Evolutionary conservation across 176 grass and related monocot species (phyloP), one percentile per base, ranked within the genome.

Genomic region (Triticum monococcum): DNA sequence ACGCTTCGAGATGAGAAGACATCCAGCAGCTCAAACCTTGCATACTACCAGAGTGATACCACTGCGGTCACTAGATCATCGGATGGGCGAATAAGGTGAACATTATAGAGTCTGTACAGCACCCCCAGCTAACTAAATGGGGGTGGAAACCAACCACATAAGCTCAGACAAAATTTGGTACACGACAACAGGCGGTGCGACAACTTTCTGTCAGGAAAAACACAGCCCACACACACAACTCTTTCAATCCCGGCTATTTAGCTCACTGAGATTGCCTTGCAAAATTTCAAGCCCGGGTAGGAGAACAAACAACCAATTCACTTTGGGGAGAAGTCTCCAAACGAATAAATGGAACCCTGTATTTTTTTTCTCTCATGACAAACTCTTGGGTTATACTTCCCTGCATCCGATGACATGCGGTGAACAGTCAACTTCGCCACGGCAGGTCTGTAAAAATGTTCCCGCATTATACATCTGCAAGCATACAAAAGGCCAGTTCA

Each of bases 401-500:
- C 17, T 48, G 69, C 69, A 91, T 88, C 81, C 68, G 32, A 12
- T 77, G 50, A 61, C 72, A 78, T 11, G 10, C 63, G 35, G 59
- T 48, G 61, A 91, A 85, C 73, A 86, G 79, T 4, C 31, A 80
- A 87, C 41, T 83, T 79, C 14, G 46, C 80, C 84, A 83, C 2
- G 25, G 81, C 87, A 81, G 50, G 22, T 77, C 14, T 4, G 68
- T 84, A 75, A 84, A 84, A 83, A 75, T 78, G 76, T 81, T 78
- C 40, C 86, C 14, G 64, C 64, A 66, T 70, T 85, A 91, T 88
- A 85, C 89, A 81, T 85, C 86, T 91, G 86, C 78, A 81, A 81
- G 30, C n/a, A 88, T 68, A 71, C 11, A 65, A 64, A 65, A 64
- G 17, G 4, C 70, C 13, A 72, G 28, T 41, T 81, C 23, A 63